Evolutionary conservation across 1,139 yeast species (phyloP).

Genomic region (Saccharomycopsis hybrid): DNA sequence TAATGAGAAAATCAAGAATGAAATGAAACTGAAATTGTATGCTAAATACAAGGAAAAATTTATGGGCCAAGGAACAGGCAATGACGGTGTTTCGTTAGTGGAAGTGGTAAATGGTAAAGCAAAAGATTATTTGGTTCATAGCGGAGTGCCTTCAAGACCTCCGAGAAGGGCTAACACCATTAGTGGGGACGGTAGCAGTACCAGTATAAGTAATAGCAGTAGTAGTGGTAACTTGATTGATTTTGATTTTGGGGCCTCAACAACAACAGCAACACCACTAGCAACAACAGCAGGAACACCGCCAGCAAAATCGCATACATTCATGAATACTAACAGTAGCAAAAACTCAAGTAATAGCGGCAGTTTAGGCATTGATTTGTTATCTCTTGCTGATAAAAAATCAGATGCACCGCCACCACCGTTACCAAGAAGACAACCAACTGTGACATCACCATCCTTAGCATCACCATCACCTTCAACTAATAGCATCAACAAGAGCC

Average conservation of each 20-base stretch:
- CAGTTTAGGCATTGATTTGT: background rate
- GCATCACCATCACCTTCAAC: constrained; percentile 2
- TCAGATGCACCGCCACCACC: background rate
- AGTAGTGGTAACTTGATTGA: background rate
- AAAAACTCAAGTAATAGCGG: background rate
- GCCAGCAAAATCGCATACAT: background rate
- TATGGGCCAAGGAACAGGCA: constrained; percentile 8
- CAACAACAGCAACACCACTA: no score
- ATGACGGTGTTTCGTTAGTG: constrained; percentile 11
- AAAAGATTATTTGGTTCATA: background rate
- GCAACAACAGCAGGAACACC: background rate
- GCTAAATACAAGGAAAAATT: constrained; percentile 36
- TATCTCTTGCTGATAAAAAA: background rate
- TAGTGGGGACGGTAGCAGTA: background rate
- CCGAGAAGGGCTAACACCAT: constrained; percentile 5
- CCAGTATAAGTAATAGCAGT: background rate
- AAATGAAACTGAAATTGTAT: constrained; percentile 45
- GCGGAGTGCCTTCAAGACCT: background rate
- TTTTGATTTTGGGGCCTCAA: background rate
- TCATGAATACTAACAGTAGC: background rate
- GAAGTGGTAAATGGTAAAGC: constrained; percentile 19
- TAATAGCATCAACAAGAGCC: constrained; percentile 20
- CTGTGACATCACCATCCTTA: constrained; percentile 2
- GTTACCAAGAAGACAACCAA: constrained; percentile 11
- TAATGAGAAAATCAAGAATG: constrained; percentile 48